Conservation (phyloP, 371 early-diverging fungal genomes). For the Mucor velutinosus region DNA sequence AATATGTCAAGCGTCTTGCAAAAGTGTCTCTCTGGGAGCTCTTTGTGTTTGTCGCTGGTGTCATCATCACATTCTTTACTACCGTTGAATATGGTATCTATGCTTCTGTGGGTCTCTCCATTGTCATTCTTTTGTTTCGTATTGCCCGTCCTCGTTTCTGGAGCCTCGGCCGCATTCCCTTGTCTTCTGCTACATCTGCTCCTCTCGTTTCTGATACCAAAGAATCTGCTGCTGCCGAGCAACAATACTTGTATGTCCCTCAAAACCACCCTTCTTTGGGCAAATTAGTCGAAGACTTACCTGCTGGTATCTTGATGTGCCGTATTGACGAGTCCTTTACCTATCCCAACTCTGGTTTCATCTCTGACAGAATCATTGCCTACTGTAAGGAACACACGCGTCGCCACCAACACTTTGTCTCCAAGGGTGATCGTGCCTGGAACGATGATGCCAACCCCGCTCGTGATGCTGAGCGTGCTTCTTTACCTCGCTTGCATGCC, state of each 20-base stretch:
- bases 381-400: constrained; percentile 43
- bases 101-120: constrained; percentile 62
- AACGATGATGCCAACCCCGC: constrained; percentile 45
- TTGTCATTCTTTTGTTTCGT: constrained; percentile 66
- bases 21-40: constrained; percentile 59
- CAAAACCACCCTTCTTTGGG: constrained; percentile 44
- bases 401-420: constrained; percentile 18
- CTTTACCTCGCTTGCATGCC: constrained; percentile 56
- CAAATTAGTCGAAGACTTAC: constrained; percentile 41
- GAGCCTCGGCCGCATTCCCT: constrained; percentile 44
- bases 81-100: constrained; percentile 77
- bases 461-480: constrained; percentile 25
- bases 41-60: constrained; percentile 52
- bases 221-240: constrained; percentile 7
- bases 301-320: constrained; percentile 63
- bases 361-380: constrained; percentile 50
- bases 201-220: constrained; percentile 2
- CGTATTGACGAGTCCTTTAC: constrained; percentile 67
- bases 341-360: constrained; percentile 69
- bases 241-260: constrained; percentile 46
- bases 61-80: constrained; percentile 69
- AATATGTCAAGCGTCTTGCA: constrained; percentile 38
- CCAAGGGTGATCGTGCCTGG: constrained; percentile 54
- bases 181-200: constrained; percentile 12
- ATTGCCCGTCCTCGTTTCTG: constrained; percentile 70